Conservation (phyloP, 2,329 filamentous ascomycete species). For the Furcasterigmium furcatum region DNA sequence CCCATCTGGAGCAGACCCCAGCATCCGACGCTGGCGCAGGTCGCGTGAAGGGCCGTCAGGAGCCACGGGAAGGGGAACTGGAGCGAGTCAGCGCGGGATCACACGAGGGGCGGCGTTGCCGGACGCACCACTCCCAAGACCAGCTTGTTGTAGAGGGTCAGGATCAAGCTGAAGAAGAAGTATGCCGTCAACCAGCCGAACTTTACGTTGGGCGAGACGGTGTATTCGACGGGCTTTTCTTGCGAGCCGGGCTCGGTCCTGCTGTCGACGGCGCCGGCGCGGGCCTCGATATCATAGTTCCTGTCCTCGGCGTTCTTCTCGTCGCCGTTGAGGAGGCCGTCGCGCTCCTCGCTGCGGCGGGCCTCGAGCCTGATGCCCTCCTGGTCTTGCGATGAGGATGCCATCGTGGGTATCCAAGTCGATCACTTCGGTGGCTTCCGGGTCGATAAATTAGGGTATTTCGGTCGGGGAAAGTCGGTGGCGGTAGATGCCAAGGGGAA, state of each 20-base stretch:
- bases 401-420: slow-evolving; percentile 7
- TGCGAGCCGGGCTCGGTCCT: slow-evolving; percentile 4
- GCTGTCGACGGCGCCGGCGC: slow-evolving; percentile 5
- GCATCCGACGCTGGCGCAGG: slow-evolving; percentile 55
- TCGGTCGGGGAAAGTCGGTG: slow-evolving; percentile 6
- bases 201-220: slow-evolving; percentile 39
- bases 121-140: slow-evolving; percentile 46
- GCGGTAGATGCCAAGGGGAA: neutral
- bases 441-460: slow-evolving; percentile 2
- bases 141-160: slow-evolving; percentile 59
- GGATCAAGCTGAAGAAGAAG: slow-evolving; percentile 42
- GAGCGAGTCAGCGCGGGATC: slow-evolving; percentile 6
- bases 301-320: slow-evolving; percentile 11
- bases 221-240: slow-evolving; percentile 31
- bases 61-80: slow-evolving; percentile 61
- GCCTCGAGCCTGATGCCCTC: slow-evolving; percentile 12
- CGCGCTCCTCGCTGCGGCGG: slow-evolving; percentile 13
- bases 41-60: slow-evolving; percentile 54
- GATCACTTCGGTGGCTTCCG: slow-evolving; percentile 7
- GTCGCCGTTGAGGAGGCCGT: slow-evolving; percentile 13
- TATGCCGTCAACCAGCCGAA: slow-evolving; percentile 49
- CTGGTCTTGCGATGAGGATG: slow-evolving; percentile 8
- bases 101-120: slow-evolving; percentile 1
- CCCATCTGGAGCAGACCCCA: slow-evolving; percentile 47
- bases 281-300: slow-evolving; percentile 13